Evolutionary conservation across 352 stramenopile species (phyloP).

Genomic region (Phytophthora litchii): DNA sequence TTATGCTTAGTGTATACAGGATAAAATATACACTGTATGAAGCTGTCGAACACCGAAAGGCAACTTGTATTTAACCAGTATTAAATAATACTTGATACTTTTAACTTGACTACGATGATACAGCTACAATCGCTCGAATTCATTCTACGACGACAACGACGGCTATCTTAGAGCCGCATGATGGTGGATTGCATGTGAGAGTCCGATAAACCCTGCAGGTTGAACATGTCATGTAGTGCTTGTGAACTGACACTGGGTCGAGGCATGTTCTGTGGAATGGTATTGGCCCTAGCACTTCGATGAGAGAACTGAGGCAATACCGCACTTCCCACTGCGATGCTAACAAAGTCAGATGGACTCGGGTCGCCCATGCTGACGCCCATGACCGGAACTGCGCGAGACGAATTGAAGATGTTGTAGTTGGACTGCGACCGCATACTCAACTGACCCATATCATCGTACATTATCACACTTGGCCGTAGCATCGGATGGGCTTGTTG

Average conservation of each 20-base stretch:
- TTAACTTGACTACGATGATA: not conserved
- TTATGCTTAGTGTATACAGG: not conserved
- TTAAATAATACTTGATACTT: conserved; percentile 1
- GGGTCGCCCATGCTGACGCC: conserved; percentile 12
- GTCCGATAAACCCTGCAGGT: conserved; percentile 20
- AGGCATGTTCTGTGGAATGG: not conserved
- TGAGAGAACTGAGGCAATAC: conserved; percentile 15
- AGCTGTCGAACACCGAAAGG: conserved; percentile 12
- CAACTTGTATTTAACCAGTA: conserved; percentile 4
- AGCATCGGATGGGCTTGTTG: conserved; percentile 26
- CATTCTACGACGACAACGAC: conserved; percentile 2
- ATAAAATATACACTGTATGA: not conserved
- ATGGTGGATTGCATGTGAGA: not conserved
- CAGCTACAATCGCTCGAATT: conserved; percentile 7
- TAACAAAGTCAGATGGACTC: conserved; percentile 21
- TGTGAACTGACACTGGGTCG: conserved; percentile 26
- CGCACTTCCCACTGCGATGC: not conserved
- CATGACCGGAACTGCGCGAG: conserved; percentile 12
- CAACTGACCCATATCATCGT: conserved; percentile 19
- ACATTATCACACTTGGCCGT: conserved; percentile 28
- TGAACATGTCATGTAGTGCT: conserved; percentile 34
- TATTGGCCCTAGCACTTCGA: not conserved
- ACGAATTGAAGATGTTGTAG: conserved; percentile 37
- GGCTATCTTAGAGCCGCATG: conserved; percentile 18
- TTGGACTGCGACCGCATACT: conserved; percentile 35